These are phyloP conservation scores for Sordariomycetes sp. DNA, from an alignment of 2,329 filamentous ascomycete species.

Conservation along the genomic window DNA sequence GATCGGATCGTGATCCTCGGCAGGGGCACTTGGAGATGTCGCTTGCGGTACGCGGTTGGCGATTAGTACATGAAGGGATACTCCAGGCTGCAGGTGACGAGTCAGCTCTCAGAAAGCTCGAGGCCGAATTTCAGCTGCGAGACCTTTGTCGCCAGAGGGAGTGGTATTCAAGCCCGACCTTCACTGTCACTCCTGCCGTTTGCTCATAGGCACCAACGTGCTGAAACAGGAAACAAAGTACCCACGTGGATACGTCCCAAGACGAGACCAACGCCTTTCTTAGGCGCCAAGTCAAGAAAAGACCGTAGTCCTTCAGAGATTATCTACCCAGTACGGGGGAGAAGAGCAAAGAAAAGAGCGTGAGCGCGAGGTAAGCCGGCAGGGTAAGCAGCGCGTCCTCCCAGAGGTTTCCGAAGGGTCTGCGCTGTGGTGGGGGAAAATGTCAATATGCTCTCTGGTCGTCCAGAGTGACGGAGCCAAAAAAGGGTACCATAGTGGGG, in stretches of 20 bases:
- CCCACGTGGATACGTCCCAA: no score
- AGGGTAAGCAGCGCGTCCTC: not conserved
- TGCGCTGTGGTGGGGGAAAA: not conserved
- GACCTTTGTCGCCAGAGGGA: not conserved
- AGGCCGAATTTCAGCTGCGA: not conserved
- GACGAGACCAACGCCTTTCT: no score
- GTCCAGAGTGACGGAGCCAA: conserved; percentile 3
- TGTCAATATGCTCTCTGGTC: not conserved
- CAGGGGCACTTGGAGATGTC: not conserved
- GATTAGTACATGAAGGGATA: not conserved
- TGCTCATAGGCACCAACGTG: no score
- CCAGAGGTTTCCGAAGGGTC: not conserved
- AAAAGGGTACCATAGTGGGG: not conserved
- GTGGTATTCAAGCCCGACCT: no score
- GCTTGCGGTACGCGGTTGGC: not conserved
- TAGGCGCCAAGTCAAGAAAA: no score
- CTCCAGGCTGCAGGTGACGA: not conserved
- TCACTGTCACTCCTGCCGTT: no score
- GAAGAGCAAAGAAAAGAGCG: no score
- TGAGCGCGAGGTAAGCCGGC: not conserved
- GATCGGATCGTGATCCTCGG: not conserved
- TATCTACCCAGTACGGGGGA: no score
- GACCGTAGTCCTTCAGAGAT: no score
- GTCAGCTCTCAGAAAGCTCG: not conserved
- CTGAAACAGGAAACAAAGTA: no score